phyloP scores from a whole-genome alignment of 768 basidiomycete genomes.

The Boletus sensibilis region DNA sequence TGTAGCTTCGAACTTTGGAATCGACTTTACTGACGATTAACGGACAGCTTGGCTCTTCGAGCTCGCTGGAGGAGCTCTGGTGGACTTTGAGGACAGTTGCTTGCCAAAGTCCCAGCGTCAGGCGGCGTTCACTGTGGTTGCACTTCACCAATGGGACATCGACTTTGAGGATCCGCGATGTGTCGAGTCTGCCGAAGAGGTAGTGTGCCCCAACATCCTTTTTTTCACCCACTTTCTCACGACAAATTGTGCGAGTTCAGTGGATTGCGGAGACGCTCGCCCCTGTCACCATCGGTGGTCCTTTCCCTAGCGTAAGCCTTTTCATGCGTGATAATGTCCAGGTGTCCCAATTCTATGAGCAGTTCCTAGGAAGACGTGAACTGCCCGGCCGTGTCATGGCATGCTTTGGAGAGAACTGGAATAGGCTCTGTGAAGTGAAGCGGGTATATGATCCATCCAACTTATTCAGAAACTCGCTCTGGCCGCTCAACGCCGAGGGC shows the following conservation, averaged over 20 bases:
- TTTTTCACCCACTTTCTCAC: slow-evolving; percentile 7
- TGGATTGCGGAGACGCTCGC: slow-evolving; percentile 80
- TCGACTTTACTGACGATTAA: slow-evolving; percentile 1
- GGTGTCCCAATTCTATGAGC: slow-evolving; percentile 22
- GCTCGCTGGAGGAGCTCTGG: slow-evolving; percentile 77
- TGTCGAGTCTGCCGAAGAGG: slow-evolving; percentile 78
- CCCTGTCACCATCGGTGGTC: slow-evolving; percentile 73
- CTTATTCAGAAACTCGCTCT: slow-evolving; percentile 75
- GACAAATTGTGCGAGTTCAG: slow-evolving; percentile 32
- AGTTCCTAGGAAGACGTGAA: slow-evolving; percentile 80
- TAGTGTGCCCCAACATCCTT: slow-evolving; percentile 27
- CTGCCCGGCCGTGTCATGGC: slow-evolving; percentile 57
- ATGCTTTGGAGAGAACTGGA: slow-evolving; percentile 76
- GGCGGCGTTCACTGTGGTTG: slow-evolving; percentile 81
- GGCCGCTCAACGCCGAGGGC: slow-evolving; percentile 68
- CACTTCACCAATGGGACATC: slow-evolving; percentile 92
- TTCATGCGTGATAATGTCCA: slow-evolving; percentile 17
- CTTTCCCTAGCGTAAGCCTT: slow-evolving; percentile 75
- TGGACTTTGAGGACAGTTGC: slow-evolving; percentile 70
- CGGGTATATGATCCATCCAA: slow-evolving; percentile 71
- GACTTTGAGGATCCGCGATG: slow-evolving; percentile 79
- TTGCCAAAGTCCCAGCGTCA: slow-evolving; percentile 77
- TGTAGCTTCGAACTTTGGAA: slow-evolving; percentile 32
- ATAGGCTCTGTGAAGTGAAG: slow-evolving; percentile 69
- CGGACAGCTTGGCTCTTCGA: slow-evolving; percentile 86